A percentile compares a stretch with the other conserved stretches of the same genome.
Conservation (phyloP, 176 grass and related monocot species). For the Hsuehochloa calcarea region DNA sequence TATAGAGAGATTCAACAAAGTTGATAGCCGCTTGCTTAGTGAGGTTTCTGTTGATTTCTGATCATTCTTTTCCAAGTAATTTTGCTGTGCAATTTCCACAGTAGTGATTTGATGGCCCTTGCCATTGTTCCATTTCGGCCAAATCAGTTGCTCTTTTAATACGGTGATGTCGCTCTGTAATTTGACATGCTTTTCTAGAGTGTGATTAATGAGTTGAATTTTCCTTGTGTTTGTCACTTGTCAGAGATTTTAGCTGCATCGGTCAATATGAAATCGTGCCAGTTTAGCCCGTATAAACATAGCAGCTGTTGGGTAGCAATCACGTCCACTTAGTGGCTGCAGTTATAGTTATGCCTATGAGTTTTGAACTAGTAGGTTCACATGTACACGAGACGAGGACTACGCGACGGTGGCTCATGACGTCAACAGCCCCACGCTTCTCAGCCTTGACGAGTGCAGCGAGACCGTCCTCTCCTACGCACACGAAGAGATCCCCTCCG, state of each 20-base stretch:
- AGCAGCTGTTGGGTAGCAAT: neutral
- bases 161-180: slow-evolving; percentile 31
- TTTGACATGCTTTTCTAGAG: slow-evolving; percentile 18
- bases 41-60: slow-evolving; percentile 17
- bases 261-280: neutral
- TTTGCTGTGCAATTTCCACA: slow-evolving; percentile 9
- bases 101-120: neutral
- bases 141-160: slow-evolving; percentile 30
- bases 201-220: slow-evolving; percentile 27
- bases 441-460: too few relatives aligned
- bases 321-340: neutral
- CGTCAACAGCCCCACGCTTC: too few relatives aligned
- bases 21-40: slow-evolving; percentile 38
- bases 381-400: neutral
- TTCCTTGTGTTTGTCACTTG: neutral
- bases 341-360: neutral
- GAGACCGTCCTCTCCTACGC: too few relatives aligned
- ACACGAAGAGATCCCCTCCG: too few relatives aligned
- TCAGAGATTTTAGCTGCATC: neutral
- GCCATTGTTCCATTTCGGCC: slow-evolving; percentile 16
- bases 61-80: slow-evolving; percentile 11
- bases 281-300: neutral
- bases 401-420: neutral
- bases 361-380: neutral
- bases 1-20: slow-evolving; percentile 54